Evolutionary conservation across 2,329 filamentous ascomycete species (phyloP).

Genomic region (Lachnellula occidentalis): DNA sequence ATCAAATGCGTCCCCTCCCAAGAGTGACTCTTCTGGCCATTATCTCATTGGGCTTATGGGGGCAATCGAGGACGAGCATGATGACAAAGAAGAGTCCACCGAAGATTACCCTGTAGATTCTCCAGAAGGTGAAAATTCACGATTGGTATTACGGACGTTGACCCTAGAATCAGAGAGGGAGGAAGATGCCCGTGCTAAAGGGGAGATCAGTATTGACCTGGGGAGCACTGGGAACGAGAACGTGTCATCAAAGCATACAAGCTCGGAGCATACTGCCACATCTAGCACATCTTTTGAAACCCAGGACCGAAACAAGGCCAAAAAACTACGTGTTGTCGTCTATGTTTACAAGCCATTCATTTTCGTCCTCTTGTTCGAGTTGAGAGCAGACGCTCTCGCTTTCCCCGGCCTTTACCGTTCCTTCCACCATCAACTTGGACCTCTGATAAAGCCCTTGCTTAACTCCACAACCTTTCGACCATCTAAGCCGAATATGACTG

Average conservation of each 20-base stretch:
- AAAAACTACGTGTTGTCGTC: slow-evolving; percentile 61
- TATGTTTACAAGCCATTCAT: slow-evolving; percentile 73
- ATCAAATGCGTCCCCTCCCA: not conserved
- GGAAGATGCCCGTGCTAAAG: slow-evolving; percentile 37
- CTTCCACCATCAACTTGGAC: slow-evolving; percentile 54
- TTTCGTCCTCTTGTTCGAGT: slow-evolving; percentile 67
- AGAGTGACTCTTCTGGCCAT: slow-evolving; percentile 35
- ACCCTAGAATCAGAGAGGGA: slow-evolving; percentile 56
- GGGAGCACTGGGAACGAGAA: slow-evolving; percentile 14
- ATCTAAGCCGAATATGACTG: slow-evolving; percentile 37
- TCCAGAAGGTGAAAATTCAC: slow-evolving; percentile 38
- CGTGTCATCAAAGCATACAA: slow-evolving; percentile 6
- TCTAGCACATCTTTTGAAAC: slow-evolving; percentile 34
- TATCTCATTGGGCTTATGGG: slow-evolving; percentile 67
- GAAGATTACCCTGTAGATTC: not conserved
- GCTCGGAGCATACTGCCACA: slow-evolving; percentile 22
- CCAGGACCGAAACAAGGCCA: slow-evolving; percentile 49
- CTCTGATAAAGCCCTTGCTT: slow-evolving; percentile 52
- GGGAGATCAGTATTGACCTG: slow-evolving; percentile 42
- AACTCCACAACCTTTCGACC: slow-evolving; percentile 53
- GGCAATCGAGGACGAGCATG: slow-evolving; percentile 46
- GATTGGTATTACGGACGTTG: slow-evolving; percentile 60
- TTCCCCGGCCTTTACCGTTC: slow-evolving; percentile 53
- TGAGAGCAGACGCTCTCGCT: slow-evolving; percentile 52
- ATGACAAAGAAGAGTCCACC: slow-evolving; percentile 7